These are phyloP conservation scores for Geoglossum cookeanum DNA, from an alignment of 2,329 filamentous ascomycete genomes.

Conservation along the genomic window DNA sequence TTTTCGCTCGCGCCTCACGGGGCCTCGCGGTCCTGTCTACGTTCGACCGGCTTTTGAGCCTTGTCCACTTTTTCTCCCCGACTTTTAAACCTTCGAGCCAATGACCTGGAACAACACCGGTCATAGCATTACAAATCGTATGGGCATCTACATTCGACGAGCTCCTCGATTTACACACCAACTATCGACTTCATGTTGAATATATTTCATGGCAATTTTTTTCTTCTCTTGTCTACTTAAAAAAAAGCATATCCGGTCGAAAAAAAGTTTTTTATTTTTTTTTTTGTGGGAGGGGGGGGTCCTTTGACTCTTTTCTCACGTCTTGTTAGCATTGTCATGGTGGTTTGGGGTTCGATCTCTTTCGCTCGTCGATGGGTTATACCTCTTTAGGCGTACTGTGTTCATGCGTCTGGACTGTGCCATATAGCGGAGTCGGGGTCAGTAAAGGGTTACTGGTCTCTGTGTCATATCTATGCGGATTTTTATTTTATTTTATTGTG, in stretches of 20 bases:
- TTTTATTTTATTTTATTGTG: neutral
- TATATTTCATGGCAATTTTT: neutral
- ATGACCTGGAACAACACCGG: neutral
- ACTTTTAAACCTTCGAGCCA: neutral
- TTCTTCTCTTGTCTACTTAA: neutral
- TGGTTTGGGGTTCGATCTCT: neutral
- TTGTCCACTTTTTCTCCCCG: neutral
- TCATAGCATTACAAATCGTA: neutral
- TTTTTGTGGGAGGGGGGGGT: neutral
- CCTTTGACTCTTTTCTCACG: neutral
- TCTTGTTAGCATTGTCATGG: constrained; percentile 2
- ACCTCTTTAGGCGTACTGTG: constrained; percentile 1
- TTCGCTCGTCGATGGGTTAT: constrained; percentile 1
- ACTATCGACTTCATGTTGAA: neutral
- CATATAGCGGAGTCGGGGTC: neutral
- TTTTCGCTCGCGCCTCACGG: constrained; percentile 1
- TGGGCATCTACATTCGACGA: neutral
- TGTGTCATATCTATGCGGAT: neutral
- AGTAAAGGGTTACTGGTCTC: neutral
- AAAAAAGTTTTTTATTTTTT: neutral
- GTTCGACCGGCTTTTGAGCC: neutral
- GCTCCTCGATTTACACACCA: neutral
- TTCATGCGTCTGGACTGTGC: neutral
- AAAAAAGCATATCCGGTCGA: constrained; percentile 1
- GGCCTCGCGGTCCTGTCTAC: neutral